phyloP scores from a whole-genome alignment of 2,329 filamentous ascomycete species.

The Alternaria infectoria region DNA sequence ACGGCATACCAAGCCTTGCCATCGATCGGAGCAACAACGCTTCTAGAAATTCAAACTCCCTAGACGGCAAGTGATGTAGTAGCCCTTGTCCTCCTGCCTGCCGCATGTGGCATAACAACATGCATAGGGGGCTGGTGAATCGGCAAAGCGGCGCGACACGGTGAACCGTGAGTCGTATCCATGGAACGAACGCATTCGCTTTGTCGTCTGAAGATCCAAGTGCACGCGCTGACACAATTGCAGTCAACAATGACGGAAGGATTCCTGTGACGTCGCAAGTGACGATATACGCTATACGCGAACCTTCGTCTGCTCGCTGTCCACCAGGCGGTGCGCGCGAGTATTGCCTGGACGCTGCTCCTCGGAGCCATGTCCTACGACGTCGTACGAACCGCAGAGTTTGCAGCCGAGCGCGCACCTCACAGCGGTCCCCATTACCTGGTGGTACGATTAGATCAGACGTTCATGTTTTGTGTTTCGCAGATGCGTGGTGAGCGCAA shows the following conservation, averaged over 20 bases:
- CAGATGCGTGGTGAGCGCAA: not conserved
- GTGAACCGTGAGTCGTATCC: constrained; percentile 3
- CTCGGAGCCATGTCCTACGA: not conserved
- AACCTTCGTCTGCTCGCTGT: constrained; percentile 2
- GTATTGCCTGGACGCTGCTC: not conserved
- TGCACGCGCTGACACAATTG: not conserved
- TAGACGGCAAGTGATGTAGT: not conserved
- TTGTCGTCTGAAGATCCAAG: not conserved
- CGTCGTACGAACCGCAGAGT: constrained; percentile 3
- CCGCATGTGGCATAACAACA: not conserved
- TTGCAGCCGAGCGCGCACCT: constrained; percentile 3
- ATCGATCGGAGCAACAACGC: constrained; percentile 5
- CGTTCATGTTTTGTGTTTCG: not conserved
- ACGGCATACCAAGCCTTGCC: constrained; percentile 9
- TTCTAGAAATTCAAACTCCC: constrained; percentile 1
- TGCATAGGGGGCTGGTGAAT: not conserved
- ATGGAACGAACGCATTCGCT: not conserved
- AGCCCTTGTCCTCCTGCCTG: constrained; percentile 4
- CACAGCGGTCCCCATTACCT: not conserved
- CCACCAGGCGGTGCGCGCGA: not conserved
- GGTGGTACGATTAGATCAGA: constrained; percentile 9
- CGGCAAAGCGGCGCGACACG: constrained; percentile 6
- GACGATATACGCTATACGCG: constrained; percentile 3
- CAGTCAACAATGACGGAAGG: not conserved
- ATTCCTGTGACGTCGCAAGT: constrained; percentile 2